phyloP scores from a whole-genome alignment of 139 green algal species.

The Desmodesmus armatus region DNA sequence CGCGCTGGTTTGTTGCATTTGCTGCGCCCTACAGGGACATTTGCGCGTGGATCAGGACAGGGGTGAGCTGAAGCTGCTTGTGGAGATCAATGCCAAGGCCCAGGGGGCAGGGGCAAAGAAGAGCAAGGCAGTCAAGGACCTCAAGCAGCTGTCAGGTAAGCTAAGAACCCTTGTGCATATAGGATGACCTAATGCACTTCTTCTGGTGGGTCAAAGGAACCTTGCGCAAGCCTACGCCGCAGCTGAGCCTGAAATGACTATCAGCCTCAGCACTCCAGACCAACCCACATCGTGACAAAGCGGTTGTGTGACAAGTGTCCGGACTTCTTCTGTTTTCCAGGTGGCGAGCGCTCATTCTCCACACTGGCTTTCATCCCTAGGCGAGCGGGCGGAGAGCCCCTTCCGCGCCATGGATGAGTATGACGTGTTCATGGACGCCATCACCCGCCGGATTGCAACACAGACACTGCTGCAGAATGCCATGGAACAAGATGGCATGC shows the following conservation, averaged over 20 bases:
- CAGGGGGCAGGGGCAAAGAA: constrained; percentile 28
- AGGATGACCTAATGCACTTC: no score
- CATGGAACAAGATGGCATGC: constrained; percentile 63
- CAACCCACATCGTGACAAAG: not conserved
- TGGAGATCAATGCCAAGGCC: constrained; percentile 42
- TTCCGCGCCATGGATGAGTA: constrained; percentile 67
- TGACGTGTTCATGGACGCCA: constrained; percentile 81
- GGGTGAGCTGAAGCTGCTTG: constrained; percentile 38
- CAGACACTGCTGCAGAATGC: constrained; percentile 84
- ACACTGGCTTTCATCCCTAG: constrained; percentile 91
- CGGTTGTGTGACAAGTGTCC: not conserved
- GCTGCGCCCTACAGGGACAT: constrained; percentile 5
- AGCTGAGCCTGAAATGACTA: not conserved
- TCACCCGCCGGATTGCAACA: constrained; percentile 68
- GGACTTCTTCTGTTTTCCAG: constrained; percentile 48
- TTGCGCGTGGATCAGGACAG: not conserved
- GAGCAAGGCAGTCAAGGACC: constrained; percentile 56
- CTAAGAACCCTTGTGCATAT: not conserved
- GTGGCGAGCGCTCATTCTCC: constrained; percentile 91
- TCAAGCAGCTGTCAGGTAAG: constrained; percentile 69
- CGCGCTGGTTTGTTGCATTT: not conserved
- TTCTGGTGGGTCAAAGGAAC: no score
- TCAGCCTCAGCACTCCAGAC: not conserved
- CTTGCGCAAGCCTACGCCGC: no score
- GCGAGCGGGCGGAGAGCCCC: constrained; percentile 77